Evolutionary conservation across 306 rosid genomes (phyloP).

Genomic region (peach (Prunus persica)): Prunus_persica_NCBIv2 NC_034015.1:12442501-12443000

Average conservation of each 20-base stretch:
- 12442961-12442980: slow-evolving; percentile 41
- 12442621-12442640: neutral
- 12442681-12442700: neutral
- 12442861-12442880: no score
- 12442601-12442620: neutral
- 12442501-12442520: slow-evolving; percentile 1
- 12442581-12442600: neutral
- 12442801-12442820: slow-evolving; percentile 20
- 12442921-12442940: slow-evolving; percentile 22
- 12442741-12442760: neutral
- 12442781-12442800: slow-evolving; percentile 2
- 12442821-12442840: neutral
- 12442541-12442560: neutral
- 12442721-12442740: neutral
- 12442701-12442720: neutral
- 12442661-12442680: neutral
- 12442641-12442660: neutral
- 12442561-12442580: neutral
- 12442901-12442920: neutral
- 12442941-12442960: slow-evolving; percentile 21
- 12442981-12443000: slow-evolving; percentile 8
- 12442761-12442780: slow-evolving; percentile 17
- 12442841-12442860: slow-evolving; percentile 21
- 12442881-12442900: slow-evolving; percentile 3
- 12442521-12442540: neutral